phyloP scores from a whole-genome alignment of 352 stramenopile species.

The Phytopythium aichiense region DNA sequence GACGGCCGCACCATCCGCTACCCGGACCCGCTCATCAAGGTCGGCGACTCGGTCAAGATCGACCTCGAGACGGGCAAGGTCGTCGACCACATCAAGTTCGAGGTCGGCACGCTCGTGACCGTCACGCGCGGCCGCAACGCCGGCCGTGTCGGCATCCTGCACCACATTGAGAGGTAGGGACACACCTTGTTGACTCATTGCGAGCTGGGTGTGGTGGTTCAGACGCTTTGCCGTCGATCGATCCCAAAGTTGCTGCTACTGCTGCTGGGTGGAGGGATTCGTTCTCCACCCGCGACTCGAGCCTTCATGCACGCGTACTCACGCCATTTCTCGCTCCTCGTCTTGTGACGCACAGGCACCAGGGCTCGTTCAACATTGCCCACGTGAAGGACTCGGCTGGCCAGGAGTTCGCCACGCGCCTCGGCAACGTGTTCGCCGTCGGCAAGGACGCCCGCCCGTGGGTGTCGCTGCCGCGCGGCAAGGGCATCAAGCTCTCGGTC shows the following conservation, averaged over 20 bases:
- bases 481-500: slow-evolving; percentile 99
- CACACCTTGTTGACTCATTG: slow-evolving; percentile 86
- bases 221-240: slow-evolving; percentile 3
- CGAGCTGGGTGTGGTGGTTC: slow-evolving; percentile 86
- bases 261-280: background rate
- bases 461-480: slow-evolving; percentile 97
- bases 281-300: background rate
- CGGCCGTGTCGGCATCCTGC: slow-evolving; percentile 96
- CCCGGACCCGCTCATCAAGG: slow-evolving; percentile 97
- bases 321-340: slow-evolving; percentile 15
- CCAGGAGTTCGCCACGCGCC: slow-evolving; percentile 96
- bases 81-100: slow-evolving; percentile 98
- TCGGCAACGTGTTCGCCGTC: slow-evolving; percentile 98
- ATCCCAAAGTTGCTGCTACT: background rate
- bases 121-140: slow-evolving; percentile 97
- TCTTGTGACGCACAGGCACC: slow-evolving; percentile 78
- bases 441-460: slow-evolving; percentile 90
- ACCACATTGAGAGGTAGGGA: slow-evolving; percentile 96
- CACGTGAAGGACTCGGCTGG: slow-evolving; percentile 98
- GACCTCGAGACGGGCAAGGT: slow-evolving; percentile 98
- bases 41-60: slow-evolving; percentile 99
- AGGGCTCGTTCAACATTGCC: slow-evolving; percentile 99
- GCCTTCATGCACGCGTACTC: background rate
- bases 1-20: slow-evolving; percentile 99
- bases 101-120: slow-evolving; percentile 96